Base-by-base conservation (phyloP, 208 protist species). In the Acanthamoeba sp. region DNA sequence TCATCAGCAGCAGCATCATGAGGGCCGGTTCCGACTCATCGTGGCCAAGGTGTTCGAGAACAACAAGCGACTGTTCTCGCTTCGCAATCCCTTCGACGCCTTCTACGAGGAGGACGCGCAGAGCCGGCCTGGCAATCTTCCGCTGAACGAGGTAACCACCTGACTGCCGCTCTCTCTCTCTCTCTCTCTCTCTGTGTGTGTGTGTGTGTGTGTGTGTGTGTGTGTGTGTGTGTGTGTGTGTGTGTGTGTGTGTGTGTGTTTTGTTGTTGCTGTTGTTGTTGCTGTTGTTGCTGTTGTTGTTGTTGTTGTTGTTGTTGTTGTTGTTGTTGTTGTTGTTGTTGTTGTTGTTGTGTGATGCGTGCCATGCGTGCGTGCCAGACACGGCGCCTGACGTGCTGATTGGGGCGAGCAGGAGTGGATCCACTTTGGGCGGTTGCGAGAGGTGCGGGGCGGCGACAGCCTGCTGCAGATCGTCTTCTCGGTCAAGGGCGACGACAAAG, bases 101-200 rank as follows among this genome's bases (percentile, higher is more conserved):
- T 27, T 12, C 10, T 18, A 50, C 36, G 71, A 80, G 18, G 71
- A 80, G 18, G 71, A 38, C 20, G 18, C 20, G 0, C 18, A 80
- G 71, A 45, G 29, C 36, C 32, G 38, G 38, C 32, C 71, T 7
- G 38, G 71, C n/a, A 80, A 80, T 20, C 71, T 80, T 50, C 71
- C 71, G 7, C 71, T 24, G 36, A 80, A 80, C 71, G 71, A 80
- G 71, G 71, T 80, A 80, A n/a, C n/a, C n/a, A n/a, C n/a, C n/a
- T n/a, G n/a, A 6, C 12, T 27, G 0, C n/a, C 16, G 5, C n/a
- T 76, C 66, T 0, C 7, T 71, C 22, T 71, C 20, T 27, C 7
- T 71, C 29, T 71, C 22, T 71, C 20, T 71, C 20, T 71, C 62
- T 71, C n/a, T n/a, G n/a, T n/a, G n/a, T n/a, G n/a, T 9, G 45